Base-by-base conservation (phyloP, 2,329 filamentous ascomycete species). In the Acephala macrosclerotiorum region DNA sequence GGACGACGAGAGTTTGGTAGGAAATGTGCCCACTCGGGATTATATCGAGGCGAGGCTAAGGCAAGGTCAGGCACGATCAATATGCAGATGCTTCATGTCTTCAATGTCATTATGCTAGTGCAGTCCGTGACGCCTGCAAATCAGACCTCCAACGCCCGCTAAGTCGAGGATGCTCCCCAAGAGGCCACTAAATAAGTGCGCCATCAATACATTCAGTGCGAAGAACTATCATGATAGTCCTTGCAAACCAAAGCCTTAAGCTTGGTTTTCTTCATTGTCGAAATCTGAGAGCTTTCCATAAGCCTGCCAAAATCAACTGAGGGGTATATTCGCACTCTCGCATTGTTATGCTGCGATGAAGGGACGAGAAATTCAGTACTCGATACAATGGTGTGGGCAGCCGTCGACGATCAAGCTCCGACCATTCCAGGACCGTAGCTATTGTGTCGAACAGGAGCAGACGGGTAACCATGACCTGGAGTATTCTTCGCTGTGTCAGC, bases 361-460 rank as follows among this genome's bases (percentile, higher is more conserved):
- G 35, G 45, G 29, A 26, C 6, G 45, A 8, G 9, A 26, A 11
- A 53, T 14, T 18, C 47, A 20, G 36, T 42, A 42, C 49, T 29
- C 20, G 20, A 61, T n/a, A 36, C 29, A 47, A 64, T 14, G 38
- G 22, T 5, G 40, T 3, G 60, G 45, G 60, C 55, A 64, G 38
- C 58, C 36, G 58, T 40, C 42, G 57, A 58, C 51, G 11, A 22
- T 77, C 72, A 89, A 75, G 83, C 85, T 66, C 84, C 84, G 65
- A 86, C 83, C 82, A 87, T 86, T 62, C 85, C 85, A 63, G 85
- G 82, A 33, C 86, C 84, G 72, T 87, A 88, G 74, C 81, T 84
- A 55, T 71, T 72, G 38, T 77, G 74, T 8, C 75, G 72, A 64
- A 74, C 70, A 14, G 71, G 55, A 38, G 67, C 66, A 20, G 65